These are phyloP conservation scores for Phialemoniopsis sp. DNA, from an alignment of 2,329 filamentous ascomycete genomes.

Conservation along the genomic window DNA sequence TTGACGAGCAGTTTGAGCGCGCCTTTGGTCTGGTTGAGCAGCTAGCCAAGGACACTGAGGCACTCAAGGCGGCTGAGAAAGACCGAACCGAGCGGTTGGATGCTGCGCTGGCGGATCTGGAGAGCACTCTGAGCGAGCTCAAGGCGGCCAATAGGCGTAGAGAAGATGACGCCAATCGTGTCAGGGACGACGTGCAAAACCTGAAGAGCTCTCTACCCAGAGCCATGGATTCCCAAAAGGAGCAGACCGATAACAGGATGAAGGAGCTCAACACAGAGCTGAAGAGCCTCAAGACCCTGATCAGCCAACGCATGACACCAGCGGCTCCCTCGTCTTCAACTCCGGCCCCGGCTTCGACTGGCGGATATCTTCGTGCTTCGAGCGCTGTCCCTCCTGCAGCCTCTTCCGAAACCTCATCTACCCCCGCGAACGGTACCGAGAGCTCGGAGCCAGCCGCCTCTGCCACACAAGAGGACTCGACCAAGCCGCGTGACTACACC, in stretches of 20 bases:
- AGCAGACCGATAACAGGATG: slow-evolving; percentile 73
- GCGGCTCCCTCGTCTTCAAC: slow-evolving; percentile 24
- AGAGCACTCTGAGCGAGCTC: slow-evolving; percentile 75
- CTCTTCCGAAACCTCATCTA: slow-evolving; percentile 1
- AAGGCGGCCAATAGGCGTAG: slow-evolving; percentile 77
- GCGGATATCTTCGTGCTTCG: slow-evolving; percentile 22
- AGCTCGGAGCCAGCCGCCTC: slow-evolving; percentile 11
- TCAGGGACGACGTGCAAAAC: slow-evolving; percentile 79
- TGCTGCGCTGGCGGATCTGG: slow-evolving; percentile 74
- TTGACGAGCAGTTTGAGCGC: slow-evolving; percentile 90
- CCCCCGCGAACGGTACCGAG: slow-evolving; percentile 19
- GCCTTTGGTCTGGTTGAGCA: slow-evolving; percentile 91
- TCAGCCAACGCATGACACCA: slow-evolving; percentile 58
- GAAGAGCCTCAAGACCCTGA: slow-evolving; percentile 85
- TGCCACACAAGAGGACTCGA: slow-evolving; percentile 17
- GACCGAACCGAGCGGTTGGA: slow-evolving; percentile 81
- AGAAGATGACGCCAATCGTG: slow-evolving; percentile 81
- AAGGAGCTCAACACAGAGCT: slow-evolving; percentile 84
- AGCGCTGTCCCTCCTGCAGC: slow-evolving; percentile 4
- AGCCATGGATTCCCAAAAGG: slow-evolving; percentile 83
- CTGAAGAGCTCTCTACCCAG: slow-evolving; percentile 84
- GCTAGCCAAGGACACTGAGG: slow-evolving; percentile 82
- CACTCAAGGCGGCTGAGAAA: slow-evolving; percentile 82
- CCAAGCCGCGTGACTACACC: slow-evolving; percentile 24
- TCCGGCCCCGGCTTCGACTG: slow-evolving; percentile 17